These are phyloP conservation scores for Pilasporangium apinafurcum DNA, from an alignment of 352 stramenopile species.

Conservation along the genomic window DNA sequence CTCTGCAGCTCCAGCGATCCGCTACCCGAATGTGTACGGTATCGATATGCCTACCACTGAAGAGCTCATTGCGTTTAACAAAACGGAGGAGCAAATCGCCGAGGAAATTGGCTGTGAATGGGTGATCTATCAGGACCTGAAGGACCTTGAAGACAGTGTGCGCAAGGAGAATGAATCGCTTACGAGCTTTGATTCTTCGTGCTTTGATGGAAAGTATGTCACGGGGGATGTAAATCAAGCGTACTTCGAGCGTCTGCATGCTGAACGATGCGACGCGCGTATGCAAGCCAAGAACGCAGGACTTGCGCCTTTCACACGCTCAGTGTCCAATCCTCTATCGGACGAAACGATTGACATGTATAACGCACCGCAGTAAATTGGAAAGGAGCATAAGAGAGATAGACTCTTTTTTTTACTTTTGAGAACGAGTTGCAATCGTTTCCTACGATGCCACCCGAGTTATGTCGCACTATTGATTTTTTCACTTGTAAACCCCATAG, in stretches of 20 bases:
- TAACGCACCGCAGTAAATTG: slow-evolving; percentile 73
- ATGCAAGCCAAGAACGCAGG: slow-evolving; percentile 85
- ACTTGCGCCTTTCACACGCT: slow-evolving; percentile 68
- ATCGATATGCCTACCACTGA: slow-evolving; percentile 98
- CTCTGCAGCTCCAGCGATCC: slow-evolving; percentile 95
- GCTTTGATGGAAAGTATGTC: slow-evolving; percentile 97
- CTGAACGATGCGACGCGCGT: slow-evolving; percentile 71
- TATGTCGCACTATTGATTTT: no score
- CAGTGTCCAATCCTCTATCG: slow-evolving; percentile 67
- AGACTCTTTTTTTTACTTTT: background rate
- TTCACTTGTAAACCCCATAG: no score
- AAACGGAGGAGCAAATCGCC: slow-evolving; percentile 92
- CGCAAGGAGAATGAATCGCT: slow-evolving; percentile 67
- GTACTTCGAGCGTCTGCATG: slow-evolving; percentile 80
- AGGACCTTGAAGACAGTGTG: slow-evolving; percentile 89
- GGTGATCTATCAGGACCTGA: slow-evolving; percentile 91
- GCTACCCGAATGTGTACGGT: slow-evolving; percentile 99
- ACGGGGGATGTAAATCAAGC: slow-evolving; percentile 88
- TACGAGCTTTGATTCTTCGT: slow-evolving; percentile 93
- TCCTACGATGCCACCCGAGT: no score
- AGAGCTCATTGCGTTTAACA: slow-evolving; percentile 97
- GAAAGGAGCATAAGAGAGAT: background rate
- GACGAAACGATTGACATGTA: slow-evolving; percentile 88
- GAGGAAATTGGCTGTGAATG: slow-evolving; percentile 93
- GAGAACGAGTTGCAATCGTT: background rate